Conservation (phyloP, 306 rosid species). For the Citrullus colocynthis region DNA sequence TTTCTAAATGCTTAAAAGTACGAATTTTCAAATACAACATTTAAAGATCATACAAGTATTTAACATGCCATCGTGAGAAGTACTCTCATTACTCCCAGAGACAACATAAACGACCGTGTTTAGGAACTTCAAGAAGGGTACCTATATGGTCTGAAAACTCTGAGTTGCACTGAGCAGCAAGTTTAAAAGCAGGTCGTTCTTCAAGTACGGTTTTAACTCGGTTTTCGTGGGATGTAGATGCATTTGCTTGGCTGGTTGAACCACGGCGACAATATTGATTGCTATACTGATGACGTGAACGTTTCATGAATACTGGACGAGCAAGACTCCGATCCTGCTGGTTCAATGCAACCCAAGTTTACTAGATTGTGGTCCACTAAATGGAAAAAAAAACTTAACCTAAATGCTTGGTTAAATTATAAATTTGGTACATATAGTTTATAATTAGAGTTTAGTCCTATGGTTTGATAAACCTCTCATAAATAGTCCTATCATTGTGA, state of each 20-base stretch:
- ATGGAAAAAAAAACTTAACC: neutral
- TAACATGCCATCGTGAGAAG: neutral
- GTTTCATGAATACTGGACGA: constrained; percentile 60
- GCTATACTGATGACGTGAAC: constrained; percentile 68
- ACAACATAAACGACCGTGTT: neutral
- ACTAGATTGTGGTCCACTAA: neutral
- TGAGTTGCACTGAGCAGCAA: constrained; percentile 42
- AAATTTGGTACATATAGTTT: too few species aligned
- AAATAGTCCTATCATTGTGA: too few species aligned
- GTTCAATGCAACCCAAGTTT: neutral
- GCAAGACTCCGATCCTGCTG: constrained; percentile 58
- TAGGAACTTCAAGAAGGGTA: constrained; percentile 12
- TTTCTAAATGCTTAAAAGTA: neutral
- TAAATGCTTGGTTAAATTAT: neutral
- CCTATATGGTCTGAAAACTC: constrained; percentile 35
- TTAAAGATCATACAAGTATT: neutral
- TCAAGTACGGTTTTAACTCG: constrained; percentile 25
- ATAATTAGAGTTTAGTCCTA: too few species aligned
- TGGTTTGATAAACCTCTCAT: too few species aligned
- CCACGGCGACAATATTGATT: constrained; percentile 82
- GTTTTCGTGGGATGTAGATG: constrained; percentile 61
- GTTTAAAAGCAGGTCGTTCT: constrained; percentile 45
- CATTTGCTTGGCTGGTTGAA: constrained; percentile 38
- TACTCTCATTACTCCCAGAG: neutral
- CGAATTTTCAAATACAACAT: neutral